Evolutionary conservation across 192 early-diverging fungal genomes (phyloP), one percentile per base, ranked within the genome.

Genomic region (Backusella australiensis): DNA sequence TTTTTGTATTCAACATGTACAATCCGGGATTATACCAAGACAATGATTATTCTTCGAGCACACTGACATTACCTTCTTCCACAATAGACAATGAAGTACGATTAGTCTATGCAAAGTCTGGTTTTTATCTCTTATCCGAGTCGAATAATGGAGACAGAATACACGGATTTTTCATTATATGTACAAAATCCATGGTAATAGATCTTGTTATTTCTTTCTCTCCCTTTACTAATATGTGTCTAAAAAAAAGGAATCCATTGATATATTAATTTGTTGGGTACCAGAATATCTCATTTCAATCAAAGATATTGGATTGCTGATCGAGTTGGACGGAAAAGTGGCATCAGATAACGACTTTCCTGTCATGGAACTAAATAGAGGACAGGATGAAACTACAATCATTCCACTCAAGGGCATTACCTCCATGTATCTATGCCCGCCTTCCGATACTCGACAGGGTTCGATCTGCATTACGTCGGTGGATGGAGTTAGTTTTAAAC

Each of bases 261-360:
- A 73, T 23, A 11, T 69, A 34, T 71, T 73, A 26, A 26, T 75
- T 4, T 42, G 63, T 49, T 80, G 78, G 78, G 67, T 80, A 8
- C 78, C 78, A 4, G 69, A 80, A 69, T 52, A 80, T 52, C 35
- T 76, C 3, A 72, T 80, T n/a, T 69, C 71, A 34, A 17, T 69
- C 35, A 23, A 63, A 0, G 78, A 80, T n/a, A 36, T 67, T 52
- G 59, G 67, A 7, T 67, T 38, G 15, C 26, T 80, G 1, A 32
- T 67, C 3, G 26, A 35, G 11, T 38, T 80, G 34, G 78, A 80
- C 41, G 74, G 78, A 21, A 29, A 34, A 32, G 6, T 75, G 23
- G 63, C 74, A 23, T 38, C 78, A 26, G 63, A 72, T 29, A 34
- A 75, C 49, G 36, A 41, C 19, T 63, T 71, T 29, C 74, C 74